Evolutionary conservation across 208 protist genomes (phyloP).

Genomic region (Acanthamoeba culbertsoni): DNA sequence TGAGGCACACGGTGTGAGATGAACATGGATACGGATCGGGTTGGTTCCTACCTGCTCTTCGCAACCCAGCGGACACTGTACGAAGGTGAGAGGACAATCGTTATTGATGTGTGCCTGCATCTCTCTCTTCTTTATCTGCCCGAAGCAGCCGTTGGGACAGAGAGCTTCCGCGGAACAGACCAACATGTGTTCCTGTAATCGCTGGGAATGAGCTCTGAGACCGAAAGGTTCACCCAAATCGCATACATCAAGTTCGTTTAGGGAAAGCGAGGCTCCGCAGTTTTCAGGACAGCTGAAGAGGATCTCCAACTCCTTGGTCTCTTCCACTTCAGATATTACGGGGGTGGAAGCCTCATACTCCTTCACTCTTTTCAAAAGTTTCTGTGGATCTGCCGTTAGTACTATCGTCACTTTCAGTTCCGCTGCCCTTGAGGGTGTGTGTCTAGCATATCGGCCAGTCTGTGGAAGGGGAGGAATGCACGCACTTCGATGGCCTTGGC

Average conservation of each 20-base stretch:
- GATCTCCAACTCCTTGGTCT: not conserved
- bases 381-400: too few relatives aligned
- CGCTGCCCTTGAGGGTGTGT: too few relatives aligned
- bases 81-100: not conserved
- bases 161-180: not conserved
- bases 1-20: not conserved
- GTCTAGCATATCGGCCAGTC: too few relatives aligned
- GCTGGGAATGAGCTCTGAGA: not conserved
- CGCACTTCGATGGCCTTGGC: not conserved
- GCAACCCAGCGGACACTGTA: not conserved
- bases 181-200: not conserved
- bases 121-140: not conserved
- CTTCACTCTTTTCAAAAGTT: not conserved
- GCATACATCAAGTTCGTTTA: not conserved
- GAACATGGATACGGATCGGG: not conserved
- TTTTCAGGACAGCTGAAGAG: not conserved
- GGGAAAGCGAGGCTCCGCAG: not conserved
- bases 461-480: too few relatives aligned
- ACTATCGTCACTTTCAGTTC: too few relatives aligned
- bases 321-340: not conserved
- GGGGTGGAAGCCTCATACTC: not conserved
- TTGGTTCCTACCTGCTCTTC: not conserved
- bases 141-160: not conserved
- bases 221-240: not conserved
- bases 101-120: not conserved